Evolutionary conservation across 768 basidiomycete species (phyloP), one percentile per base, ranked within the genome.

Genomic region (Collybia sp.): DNA sequence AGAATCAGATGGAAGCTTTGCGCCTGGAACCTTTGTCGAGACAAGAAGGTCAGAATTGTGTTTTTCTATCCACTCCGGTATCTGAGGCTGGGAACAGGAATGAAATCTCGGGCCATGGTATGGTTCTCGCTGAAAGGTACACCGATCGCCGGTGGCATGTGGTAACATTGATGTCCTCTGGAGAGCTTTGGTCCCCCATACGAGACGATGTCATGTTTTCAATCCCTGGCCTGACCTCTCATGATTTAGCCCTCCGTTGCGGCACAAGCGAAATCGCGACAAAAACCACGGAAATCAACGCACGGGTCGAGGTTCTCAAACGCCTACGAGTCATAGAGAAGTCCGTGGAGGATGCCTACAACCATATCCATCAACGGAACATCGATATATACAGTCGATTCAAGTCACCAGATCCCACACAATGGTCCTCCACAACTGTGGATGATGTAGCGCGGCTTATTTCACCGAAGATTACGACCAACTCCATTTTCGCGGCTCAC

Each of bases 261-360:
- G 81, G 83, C 1, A 35, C 36, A 1, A 47, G 54, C 1, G 53
- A 52, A 0, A 45, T 58, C 17, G 59, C 75, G 0, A 36, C 42
- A 6, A 66, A 59, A 20, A 54, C 56, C 12, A 51, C 53, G 5
- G 64, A 85, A 48, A 60, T 75, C 40, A 64, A 68, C 19, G 88
- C 90, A 2, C 75, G 92, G 2, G 71, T 88, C 3, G 71, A 79
- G 44, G 73, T 85, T 15, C 70, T 89, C 18, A 78, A 72, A 54
- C 69, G 65, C n/a, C 55, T 92, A 16, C 77, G 82, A 15, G 62
- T 69, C 4, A 57, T 88, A 17, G 71, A 77, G 45, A 70, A 68
- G 33, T 61, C 63, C 1, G 59, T 82, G 5, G 79, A 85, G 39
- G 59, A 55, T 32, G 67, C 69, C 18, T 56, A 54, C 46, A 60